Percentiles rank a stretch among this genome's conserved stretches.
These are phyloP conservation scores for Polychaeton citri DNA, from an alignment of 2,329 filamentous ascomycete species.

Conservation along the genomic window DNA sequence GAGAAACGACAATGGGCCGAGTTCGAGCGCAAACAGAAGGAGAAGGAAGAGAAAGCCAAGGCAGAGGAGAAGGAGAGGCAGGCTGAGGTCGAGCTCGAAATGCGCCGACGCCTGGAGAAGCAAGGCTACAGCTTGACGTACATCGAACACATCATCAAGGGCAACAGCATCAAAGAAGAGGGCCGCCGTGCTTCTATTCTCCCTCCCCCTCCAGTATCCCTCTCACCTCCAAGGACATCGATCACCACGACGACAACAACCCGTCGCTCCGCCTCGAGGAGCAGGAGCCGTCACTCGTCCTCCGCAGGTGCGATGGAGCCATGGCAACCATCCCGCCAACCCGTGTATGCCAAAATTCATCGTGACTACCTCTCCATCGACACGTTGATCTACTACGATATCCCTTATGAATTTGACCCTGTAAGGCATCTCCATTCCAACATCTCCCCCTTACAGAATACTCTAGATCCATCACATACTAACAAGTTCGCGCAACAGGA, in stretches of 20 bases:
- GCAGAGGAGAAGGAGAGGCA: conserved; percentile 25
- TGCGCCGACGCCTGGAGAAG: conserved; percentile 31
- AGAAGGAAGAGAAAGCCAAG: conserved; percentile 28
- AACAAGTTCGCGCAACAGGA: conserved; percentile 16
- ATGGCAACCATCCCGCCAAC: conserved; percentile 10
- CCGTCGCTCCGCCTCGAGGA: conserved; percentile 1
- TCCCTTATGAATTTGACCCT: conserved; percentile 34
- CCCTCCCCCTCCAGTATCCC: background rate
- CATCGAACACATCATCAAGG: conserved; percentile 35
- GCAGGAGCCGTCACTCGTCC: background rate
- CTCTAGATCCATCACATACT: background rate
- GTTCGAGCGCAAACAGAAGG: conserved; percentile 26
- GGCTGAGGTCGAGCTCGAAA: conserved; percentile 29
- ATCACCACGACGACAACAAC: conserved; percentile 9
- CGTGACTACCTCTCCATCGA: conserved; percentile 32
- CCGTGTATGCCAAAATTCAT: conserved; percentile 35
- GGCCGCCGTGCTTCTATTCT: background rate
- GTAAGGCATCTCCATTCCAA: too few relatives aligned
- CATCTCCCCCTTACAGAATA: background rate
- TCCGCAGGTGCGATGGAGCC: conserved; percentile 1
- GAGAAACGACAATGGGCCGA: conserved; percentile 27
- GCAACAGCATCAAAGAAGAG: conserved; percentile 16
- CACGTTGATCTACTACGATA: conserved; percentile 34
- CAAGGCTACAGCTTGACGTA: conserved; percentile 34
- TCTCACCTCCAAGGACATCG: conserved; percentile 2